Base-by-base conservation (phyloP, 176 grass and related monocot genomes). In the Oryza glaberrima region DNA sequence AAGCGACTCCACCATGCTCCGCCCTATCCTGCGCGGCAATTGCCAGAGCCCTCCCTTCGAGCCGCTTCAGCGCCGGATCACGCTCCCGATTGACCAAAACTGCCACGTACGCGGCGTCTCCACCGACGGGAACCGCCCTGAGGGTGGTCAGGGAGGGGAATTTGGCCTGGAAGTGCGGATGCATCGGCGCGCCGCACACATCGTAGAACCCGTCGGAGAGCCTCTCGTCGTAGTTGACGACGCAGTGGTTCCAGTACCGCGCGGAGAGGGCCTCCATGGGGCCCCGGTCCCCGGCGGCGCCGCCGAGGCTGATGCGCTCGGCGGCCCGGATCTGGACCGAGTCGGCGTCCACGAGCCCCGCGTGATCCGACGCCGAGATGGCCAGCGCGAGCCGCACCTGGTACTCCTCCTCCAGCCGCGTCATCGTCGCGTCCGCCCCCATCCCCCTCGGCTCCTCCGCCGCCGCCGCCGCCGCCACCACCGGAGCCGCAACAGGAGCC, bases 271-370 rank as follows among this genome's bases (percentile, higher is more conserved):
- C 83, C 76, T 96, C 93, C 85, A 81, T 90, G 60, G 82, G 80
- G 32, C 64, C 86, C 72, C 82, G 77, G 78, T 86, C 86, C 12
- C 68, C 69, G 23, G 58, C 56, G 10, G 20, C 77, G 7, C 30
- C 52, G 5, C 93, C 93, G 12, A 99, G 86, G 88, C 96, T 99
- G 80, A 96, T 99, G 75, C 90, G 91, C 91, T 99, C 94, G 15
- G 96, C 96, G 0, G 84, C 96, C 60, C 92, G 92, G 80, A 99
- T 95, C 88, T 99, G 96, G n/a, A 99, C 91, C 69, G 90, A 94
- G 87, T 99, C 96, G 3, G 93, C 84, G 79, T 99, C 96, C 74
- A 96, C 88, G 12, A 96, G 76, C 9, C 93, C 96, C 67, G 89
- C 90, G 64, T 92, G 96, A 81, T 99, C 93, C 11, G 91, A 96